Evolutionary conservation across 2,329 filamentous ascomycete species (phyloP).

Genomic region (Coleophoma eucalyptorum): DNA sequence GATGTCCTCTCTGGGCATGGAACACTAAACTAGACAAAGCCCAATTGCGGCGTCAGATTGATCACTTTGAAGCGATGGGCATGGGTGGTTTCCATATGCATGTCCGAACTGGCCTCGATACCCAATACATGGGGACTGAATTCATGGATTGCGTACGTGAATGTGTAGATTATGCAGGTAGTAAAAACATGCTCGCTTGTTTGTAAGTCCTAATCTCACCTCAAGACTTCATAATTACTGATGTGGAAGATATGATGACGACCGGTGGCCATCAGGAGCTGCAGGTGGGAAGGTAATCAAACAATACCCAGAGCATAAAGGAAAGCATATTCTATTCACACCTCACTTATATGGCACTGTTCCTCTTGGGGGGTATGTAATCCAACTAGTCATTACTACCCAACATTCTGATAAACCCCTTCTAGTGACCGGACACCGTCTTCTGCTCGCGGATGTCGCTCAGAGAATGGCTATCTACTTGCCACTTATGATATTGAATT

Average conservation of each 20-base stretch:
- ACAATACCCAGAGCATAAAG: slow-evolving; percentile 21
- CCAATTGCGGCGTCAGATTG: slow-evolving; percentile 26
- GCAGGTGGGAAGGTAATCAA: slow-evolving; percentile 25
- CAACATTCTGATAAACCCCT: background rate
- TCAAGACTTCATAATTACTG: background rate
- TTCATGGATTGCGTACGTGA: slow-evolving; percentile 25
- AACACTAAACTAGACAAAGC: slow-evolving; percentile 24
- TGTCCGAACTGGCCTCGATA: slow-evolving; percentile 27
- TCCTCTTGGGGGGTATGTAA: slow-evolving; percentile 9
- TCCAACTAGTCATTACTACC: background rate
- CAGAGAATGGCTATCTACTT: slow-evolving; percentile 22
- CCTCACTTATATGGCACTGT: slow-evolving; percentile 13
- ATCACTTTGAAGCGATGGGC: slow-evolving; percentile 26
- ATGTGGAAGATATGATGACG: slow-evolving; percentile 23
- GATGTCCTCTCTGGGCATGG: slow-evolving; percentile 28
- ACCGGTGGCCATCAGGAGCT: slow-evolving; percentile 27
- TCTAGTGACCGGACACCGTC: slow-evolving; percentile 2
- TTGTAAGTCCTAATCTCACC: slow-evolving; percentile 13
- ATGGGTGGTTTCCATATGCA: slow-evolving; percentile 30
- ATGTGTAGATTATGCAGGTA: slow-evolving; percentile 28
- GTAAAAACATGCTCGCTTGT: slow-evolving; percentile 28
- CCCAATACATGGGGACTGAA: slow-evolving; percentile 27
- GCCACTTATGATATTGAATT: slow-evolving; percentile 21
- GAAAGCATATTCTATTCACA: slow-evolving; percentile 26
- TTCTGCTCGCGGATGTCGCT: slow-evolving; percentile 11